A percentile compares a stretch with the other conserved stretches of the same genome.
phyloP scores from a whole-genome alignment of 1,284 basidiomycete genomes.

The Moesziomyces parantarcticus region DNA sequence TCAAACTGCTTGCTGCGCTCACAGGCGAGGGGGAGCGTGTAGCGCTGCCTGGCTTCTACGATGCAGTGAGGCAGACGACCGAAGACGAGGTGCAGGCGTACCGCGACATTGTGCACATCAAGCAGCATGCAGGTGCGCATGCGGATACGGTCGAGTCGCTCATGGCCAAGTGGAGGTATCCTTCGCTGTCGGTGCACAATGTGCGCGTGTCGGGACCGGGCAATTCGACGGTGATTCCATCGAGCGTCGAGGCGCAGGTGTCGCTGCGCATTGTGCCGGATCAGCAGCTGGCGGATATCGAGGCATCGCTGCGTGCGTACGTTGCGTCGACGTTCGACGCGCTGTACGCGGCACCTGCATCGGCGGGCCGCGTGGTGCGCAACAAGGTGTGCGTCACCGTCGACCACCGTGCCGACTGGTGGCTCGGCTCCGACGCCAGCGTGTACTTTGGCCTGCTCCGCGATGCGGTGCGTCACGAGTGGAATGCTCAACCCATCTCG shows the following conservation, averaged over 20 bases:
- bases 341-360: slow-evolving; percentile 68
- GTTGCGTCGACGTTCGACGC: slow-evolving; percentile 75
- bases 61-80: slow-evolving; percentile 62
- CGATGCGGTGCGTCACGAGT: slow-evolving; percentile 82
- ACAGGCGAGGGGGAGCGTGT: slow-evolving; percentile 73
- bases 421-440: slow-evolving; percentile 86
- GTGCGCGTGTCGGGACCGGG: slow-evolving; percentile 51
- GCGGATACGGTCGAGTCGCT: slow-evolving; percentile 42
- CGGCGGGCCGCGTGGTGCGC: slow-evolving; percentile 1
- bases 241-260: slow-evolving; percentile 55
- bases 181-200: slow-evolving; percentile 59
- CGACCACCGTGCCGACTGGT: slow-evolving; percentile 91
- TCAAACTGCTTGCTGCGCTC: slow-evolving; percentile 81
- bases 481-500: slow-evolving; percentile 79
- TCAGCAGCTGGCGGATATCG: slow-evolving; percentile 81
- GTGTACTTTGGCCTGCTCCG: slow-evolving; percentile 86
- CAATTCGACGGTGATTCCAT: slow-evolving; percentile 61
- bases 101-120: slow-evolving; percentile 47
- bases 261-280: slow-evolving; percentile 89
- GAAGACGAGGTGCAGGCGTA: slow-evolving; percentile 66
- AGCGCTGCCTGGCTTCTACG: slow-evolving; percentile 86
- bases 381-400: slow-evolving; percentile 72
- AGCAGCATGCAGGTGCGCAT: slow-evolving; percentile 8
- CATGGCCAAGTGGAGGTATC: slow-evolving; percentile 61
- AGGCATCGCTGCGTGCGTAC: slow-evolving; percentile 74